Evolutionary conservation across 1,139 yeast species (phyloP), one percentile per base, ranked within the genome.

Genomic region (Eremothecium coryli): DNA sequence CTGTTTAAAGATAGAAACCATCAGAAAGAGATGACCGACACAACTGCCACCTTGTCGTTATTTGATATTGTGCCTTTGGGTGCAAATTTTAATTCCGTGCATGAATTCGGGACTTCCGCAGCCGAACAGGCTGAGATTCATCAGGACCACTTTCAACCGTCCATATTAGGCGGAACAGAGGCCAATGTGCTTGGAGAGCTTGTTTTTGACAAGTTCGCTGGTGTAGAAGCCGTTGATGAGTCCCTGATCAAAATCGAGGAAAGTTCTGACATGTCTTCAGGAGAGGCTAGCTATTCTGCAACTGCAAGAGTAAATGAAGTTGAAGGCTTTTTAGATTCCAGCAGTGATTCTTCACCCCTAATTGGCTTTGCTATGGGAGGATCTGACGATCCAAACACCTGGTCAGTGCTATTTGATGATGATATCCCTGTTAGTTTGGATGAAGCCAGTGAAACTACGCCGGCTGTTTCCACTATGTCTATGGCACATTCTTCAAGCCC

Each of bases 381-480:
- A 38, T 68, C 66, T 48, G 51, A 50, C 14, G 66, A 65, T 43
- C 65, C 71, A 48, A 70, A 70, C 22, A 70, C 70, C 51, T 77
- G 85, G 85, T 70, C 71, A 28, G 68, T 82, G n/a, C 63, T 77
- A 40, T 76, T 77, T 48, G 74, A 68, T 38, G 68, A 64, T 37
- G 61, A 58, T 31, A 56, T 57, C 17, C 54, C 59, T 8, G 49
- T 48, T 39, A 49, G 56, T 47, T 35, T 57, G 38, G 42, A 58
- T 34, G 50, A 62, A 49, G 52, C 60, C 26, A 23, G 40, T 17
- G 5, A 11, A 4, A 14, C 14, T 5, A 17, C 4, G 3, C 4
- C 22, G 3, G 22, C 22, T 7, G 20, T n/a, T n/a, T n/a, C 17
- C 14, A 25, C 28, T 15, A n/a, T n/a, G n/a, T n/a, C n/a, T n/a